Conservation (phyloP, 2,329 filamentous ascomycete genomes). For the Neopestalotiopsis clavispora region DNA sequence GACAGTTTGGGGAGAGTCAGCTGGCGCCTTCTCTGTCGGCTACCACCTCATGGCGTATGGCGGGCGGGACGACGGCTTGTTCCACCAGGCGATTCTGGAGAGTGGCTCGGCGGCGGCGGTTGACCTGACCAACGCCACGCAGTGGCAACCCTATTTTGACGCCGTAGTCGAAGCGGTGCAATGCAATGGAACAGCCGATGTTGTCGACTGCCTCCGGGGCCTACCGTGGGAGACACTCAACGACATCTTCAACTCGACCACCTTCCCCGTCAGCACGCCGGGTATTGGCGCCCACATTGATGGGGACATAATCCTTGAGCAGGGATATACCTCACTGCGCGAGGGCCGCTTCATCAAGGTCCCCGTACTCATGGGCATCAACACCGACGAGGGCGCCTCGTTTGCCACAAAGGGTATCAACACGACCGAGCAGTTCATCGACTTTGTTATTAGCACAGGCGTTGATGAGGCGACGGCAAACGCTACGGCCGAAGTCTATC, state of each 20-base stretch:
- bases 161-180: slow-evolving; percentile 29
- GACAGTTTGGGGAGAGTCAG: slow-evolving; percentile 59
- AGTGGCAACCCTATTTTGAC: slow-evolving; percentile 35
- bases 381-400: slow-evolving; percentile 45
- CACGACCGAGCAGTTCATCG: slow-evolving; percentile 47
- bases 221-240: slow-evolving; percentile 37
- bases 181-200: slow-evolving; percentile 27
- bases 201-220: slow-evolving; percentile 36
- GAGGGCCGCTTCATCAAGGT: slow-evolving; percentile 37
- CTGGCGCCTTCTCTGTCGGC: slow-evolving; percentile 54
- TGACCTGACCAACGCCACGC: not conserved
- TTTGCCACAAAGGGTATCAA: slow-evolving; percentile 58
- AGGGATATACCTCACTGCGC: slow-evolving; percentile 32
- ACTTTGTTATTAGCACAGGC: slow-evolving; percentile 44
- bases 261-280: slow-evolving; percentile 25
- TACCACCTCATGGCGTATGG: slow-evolving; percentile 57
- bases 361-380: slow-evolving; percentile 39
- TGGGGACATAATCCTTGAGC: slow-evolving; percentile 43
- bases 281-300: slow-evolving; percentile 29
- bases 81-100: slow-evolving; percentile 57
- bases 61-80: slow-evolving; percentile 58
- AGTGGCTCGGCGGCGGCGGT: slow-evolving; percentile 45
- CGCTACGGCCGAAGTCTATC: slow-evolving; percentile 52
- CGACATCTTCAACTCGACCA: slow-evolving; percentile 34
- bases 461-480: slow-evolving; percentile 49